phyloP scores from a whole-genome alignment of 441 rosid genomes.

The Pelargonium citronellum region DNA sequence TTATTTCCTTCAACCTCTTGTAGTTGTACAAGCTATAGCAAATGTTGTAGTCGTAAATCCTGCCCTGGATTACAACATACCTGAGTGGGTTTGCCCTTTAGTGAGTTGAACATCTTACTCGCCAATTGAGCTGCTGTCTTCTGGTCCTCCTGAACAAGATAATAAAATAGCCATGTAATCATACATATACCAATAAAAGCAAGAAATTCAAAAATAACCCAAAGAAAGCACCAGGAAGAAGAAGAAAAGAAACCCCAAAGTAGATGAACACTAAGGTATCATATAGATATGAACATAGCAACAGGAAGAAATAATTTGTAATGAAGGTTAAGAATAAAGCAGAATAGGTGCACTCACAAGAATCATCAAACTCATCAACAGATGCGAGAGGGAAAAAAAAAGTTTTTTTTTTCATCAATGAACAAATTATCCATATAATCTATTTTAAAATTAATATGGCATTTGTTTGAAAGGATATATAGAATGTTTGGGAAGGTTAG shows the following conservation, averaged over 20 bases:
- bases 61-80: slow-evolving; percentile 33
- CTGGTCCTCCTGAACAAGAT: slow-evolving; percentile 67
- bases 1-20: slow-evolving; percentile 1
- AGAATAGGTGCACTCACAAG: slow-evolving; percentile 3
- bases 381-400: background rate
- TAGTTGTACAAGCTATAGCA: background rate
- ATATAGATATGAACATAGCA: background rate
- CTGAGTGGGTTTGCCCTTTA: slow-evolving; percentile 94
- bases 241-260: background rate
- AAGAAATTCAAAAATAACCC: background rate
- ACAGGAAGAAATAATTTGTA: background rate
- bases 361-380: background rate
- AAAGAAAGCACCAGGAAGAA: background rate
- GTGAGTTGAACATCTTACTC: slow-evolving; percentile 64
- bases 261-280: background rate
- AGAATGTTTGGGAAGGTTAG: slow-evolving; percentile 4
- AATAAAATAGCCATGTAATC: background rate
- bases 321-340: background rate
- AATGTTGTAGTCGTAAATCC: background rate
- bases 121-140: slow-evolving; percentile 73
- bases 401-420: background rate
- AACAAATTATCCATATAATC: background rate
- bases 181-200: background rate
- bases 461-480: background rate
- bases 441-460: background rate